Evolutionary conservation across 192 early-diverging fungal species (phyloP).

Genomic region (Ambispora gerdemannii): DNA sequence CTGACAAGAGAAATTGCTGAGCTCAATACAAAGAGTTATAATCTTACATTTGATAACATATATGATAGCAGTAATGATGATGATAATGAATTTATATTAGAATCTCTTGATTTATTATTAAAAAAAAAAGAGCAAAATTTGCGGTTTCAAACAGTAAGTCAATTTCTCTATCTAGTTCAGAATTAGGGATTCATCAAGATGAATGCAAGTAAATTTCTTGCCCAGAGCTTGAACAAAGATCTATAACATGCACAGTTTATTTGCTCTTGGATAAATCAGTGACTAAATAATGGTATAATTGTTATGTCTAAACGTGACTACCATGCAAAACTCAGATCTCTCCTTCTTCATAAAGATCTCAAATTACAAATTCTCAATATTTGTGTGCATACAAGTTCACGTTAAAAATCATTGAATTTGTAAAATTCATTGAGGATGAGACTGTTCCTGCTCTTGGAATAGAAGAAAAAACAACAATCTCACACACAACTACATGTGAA

Average conservation of each 20-base stretch:
- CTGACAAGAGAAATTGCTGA: no score
- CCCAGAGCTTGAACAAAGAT: neutral
- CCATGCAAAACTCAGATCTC: constrained; percentile 7
- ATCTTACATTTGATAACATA: neutral
- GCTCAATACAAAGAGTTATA: neutral
- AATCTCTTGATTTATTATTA: neutral
- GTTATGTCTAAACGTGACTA: neutral
- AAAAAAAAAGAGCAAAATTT: constrained; percentile 12
- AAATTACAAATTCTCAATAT: constrained; percentile 18
- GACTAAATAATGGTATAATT: constrained; percentile 3
- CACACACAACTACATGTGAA: neutral
- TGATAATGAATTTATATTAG: constrained; percentile 5
- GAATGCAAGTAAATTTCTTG: constrained; percentile 4
- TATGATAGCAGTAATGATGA: neutral
- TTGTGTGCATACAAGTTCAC: constrained; percentile 2
- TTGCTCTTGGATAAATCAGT: neutral
- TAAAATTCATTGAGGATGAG: constrained; percentile 11
- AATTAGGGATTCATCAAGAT: neutral
- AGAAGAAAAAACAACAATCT: constrained; percentile 8
- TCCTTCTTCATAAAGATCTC: constrained; percentile 10
- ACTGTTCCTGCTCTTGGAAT: constrained; percentile 8
- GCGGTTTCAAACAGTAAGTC: neutral
- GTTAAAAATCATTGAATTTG: neutral
- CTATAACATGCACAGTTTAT: constrained; percentile 2
- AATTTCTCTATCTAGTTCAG: neutral